Evolutionary conservation across 176 grass and related monocot genomes (phyloP).

Genomic region (Guadua angustifolia): DNA sequence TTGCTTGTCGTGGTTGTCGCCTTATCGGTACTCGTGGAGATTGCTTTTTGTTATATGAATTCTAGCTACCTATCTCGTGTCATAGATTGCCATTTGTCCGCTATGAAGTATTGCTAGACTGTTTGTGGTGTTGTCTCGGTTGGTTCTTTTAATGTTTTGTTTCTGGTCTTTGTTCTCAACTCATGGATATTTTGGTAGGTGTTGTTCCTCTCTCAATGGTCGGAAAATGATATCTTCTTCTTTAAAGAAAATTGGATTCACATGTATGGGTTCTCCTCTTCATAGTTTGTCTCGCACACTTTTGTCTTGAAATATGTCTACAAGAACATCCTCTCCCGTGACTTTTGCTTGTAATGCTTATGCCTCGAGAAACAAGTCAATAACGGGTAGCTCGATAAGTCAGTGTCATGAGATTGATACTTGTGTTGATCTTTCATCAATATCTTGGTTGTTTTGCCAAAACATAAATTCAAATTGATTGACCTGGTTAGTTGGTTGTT

Average conservation of each 20-base stretch:
- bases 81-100: constrained; percentile 49
- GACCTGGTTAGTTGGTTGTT: neutral
- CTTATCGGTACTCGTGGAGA: constrained; percentile 45
- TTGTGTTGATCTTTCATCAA: neutral
- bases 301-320: neutral
- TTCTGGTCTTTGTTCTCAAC: constrained; percentile 11
- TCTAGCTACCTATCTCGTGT: constrained; percentile 38
- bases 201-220: constrained; percentile 13
- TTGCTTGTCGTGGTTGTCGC: constrained; percentile 50
- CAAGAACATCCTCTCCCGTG: neutral
- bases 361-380: constrained; percentile 11
- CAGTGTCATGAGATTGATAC: neutral
- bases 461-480: neutral
- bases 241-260: neutral
- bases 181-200: neutral
- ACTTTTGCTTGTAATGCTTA: neutral
- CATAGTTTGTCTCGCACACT: neutral
- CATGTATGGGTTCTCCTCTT: neutral
- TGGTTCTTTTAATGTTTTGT: constrained; percentile 19
- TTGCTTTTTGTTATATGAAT: constrained; percentile 43
- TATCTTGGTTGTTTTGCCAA: neutral
- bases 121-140: neutral
- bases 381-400: neutral
- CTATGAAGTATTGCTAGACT: constrained; percentile 37
- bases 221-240: neutral